These are phyloP conservation scores for Dalbergia cochinchinensis DNA, from an alignment of 306 rosid genomes.

Conservation along the genomic window DNA sequence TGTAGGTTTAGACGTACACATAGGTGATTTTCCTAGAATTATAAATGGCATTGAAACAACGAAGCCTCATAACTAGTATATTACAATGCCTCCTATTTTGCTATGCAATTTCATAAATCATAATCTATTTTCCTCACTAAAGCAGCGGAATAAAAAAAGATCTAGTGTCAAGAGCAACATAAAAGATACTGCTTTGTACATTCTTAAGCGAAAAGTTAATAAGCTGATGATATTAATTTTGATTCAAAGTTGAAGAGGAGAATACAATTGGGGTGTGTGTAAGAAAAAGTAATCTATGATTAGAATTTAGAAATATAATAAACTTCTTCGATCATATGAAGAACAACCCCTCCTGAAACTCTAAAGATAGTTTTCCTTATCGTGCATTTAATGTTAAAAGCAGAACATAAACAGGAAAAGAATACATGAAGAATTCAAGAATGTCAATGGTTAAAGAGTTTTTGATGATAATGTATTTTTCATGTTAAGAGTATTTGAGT, in stretches of 20 bases:
- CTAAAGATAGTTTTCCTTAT: not conserved
- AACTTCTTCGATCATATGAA: not conserved
- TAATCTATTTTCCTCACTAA: not conserved
- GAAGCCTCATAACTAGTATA: not conserved
- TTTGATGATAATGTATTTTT: not conserved
- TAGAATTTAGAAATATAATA: not conserved
- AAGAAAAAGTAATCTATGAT: not conserved
- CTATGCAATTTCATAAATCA: not conserved
- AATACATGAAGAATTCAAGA: not conserved
- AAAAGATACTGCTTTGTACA: not conserved
- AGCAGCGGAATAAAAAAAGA: too few relatives aligned
- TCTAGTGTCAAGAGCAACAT: not conserved
- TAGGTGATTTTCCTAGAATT: not conserved
- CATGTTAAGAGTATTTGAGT: not conserved
- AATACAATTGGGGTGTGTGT: not conserved
- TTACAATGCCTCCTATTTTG: not conserved
- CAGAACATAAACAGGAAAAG: not conserved
- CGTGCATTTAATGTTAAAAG: not conserved
- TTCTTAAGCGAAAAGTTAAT: not conserved
- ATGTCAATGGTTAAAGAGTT: not conserved
- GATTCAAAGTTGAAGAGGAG: not conserved
- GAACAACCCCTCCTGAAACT: not conserved
- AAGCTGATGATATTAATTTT: not conserved
- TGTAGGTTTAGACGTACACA: not conserved
- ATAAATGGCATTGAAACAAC: not conserved